Conservation (phyloP, 768 basidiomycete species). For the Pleurotus salmoneostramineus region DNA sequence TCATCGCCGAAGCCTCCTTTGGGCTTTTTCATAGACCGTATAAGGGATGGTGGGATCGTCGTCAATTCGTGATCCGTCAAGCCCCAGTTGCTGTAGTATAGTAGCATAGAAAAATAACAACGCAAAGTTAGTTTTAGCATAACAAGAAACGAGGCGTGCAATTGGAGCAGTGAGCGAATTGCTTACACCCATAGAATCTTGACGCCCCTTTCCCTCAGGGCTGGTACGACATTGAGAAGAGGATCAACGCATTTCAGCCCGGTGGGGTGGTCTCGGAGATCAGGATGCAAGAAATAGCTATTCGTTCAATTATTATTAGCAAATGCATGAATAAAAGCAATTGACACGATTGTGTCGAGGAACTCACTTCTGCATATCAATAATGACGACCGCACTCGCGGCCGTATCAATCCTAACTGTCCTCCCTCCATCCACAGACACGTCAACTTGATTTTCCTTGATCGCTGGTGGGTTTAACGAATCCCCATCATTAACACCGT, state of each 20-base stretch:
- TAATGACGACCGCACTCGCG: slow-evolving; percentile 53
- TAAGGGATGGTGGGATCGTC: slow-evolving; percentile 57
- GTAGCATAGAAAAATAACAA: no score
- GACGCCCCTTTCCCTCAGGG: slow-evolving; percentile 42
- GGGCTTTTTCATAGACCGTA: slow-evolving; percentile 47
- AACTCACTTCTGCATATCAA: slow-evolving; percentile 77
- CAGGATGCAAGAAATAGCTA: slow-evolving; percentile 65
- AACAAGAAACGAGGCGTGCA: no score
- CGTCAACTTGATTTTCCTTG: slow-evolving; percentile 41
- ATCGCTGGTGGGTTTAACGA: slow-evolving; percentile 22
- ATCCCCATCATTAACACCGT: neutral
- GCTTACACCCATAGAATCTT: slow-evolving; percentile 70
- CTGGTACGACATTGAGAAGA: slow-evolving; percentile 42
- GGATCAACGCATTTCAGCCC: slow-evolving; percentile 60
- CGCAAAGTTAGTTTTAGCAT: no score
- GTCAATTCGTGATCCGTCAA: slow-evolving; percentile 60
- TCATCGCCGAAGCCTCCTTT: slow-evolving; percentile 50
- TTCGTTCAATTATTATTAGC: neutral
- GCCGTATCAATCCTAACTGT: slow-evolving; percentile 45
- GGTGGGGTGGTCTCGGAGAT: slow-evolving; percentile 47
- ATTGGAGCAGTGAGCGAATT: no score
- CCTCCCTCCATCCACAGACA: slow-evolving; percentile 49
- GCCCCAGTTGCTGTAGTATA: slow-evolving; percentile 79
- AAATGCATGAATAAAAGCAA: no score
- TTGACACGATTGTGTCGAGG: neutral